Conservation (phyloP, 306 rosid species). For the Dalbergia cochinchinensis region DNA sequence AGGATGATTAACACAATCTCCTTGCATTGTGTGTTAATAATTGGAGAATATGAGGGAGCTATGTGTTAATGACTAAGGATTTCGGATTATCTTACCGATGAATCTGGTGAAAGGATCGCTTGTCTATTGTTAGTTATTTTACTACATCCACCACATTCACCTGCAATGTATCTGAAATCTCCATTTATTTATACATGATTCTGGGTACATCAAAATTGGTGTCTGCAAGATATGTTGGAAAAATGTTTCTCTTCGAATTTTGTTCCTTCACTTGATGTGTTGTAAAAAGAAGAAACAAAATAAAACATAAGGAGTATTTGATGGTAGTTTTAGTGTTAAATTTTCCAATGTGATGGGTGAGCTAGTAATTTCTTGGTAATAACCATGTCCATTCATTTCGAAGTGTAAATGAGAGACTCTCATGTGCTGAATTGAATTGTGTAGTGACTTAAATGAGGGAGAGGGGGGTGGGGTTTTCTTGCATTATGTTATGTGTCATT, state of each 20-base stretch:
- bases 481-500: neutral
- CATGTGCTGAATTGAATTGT: neutral
- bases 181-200: no score
- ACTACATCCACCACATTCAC: no score
- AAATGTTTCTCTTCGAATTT: neutral
- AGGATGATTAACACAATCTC: no score
- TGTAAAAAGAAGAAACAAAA: neutral
- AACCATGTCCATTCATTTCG: neutral
- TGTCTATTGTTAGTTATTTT: no score
- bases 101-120: no score
- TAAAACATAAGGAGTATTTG: neutral
- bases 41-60: no score
- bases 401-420: neutral
- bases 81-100: no score
- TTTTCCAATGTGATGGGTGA: neutral
- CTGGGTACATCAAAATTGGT: no score
- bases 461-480: neutral
- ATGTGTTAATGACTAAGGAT: no score
- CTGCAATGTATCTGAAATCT: no score
- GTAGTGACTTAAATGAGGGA: neutral
- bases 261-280: neutral
- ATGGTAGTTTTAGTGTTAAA: neutral
- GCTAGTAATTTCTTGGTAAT: neutral
- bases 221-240: no score
- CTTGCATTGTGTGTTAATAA: no score